These are phyloP conservation scores for Aspergillus bertholletiae DNA, from an alignment of 495 filamentous ascomycete genomes.

Conservation along the genomic window DNA sequence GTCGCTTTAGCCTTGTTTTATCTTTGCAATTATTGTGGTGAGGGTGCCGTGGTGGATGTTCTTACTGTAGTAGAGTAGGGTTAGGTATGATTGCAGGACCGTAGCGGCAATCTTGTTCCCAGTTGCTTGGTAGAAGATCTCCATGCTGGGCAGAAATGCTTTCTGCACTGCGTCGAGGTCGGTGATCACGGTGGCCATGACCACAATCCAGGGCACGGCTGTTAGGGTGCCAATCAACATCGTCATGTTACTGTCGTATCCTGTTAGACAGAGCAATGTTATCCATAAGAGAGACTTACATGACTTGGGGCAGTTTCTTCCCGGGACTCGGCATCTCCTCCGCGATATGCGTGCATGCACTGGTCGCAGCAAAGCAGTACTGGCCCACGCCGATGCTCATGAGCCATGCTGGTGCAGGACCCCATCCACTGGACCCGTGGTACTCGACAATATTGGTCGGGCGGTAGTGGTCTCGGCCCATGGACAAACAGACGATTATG, in stretches of 20 bases:
- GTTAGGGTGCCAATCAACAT: slow-evolving; percentile 24
- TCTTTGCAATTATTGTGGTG: no score
- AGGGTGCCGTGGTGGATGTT: no score
- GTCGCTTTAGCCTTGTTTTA: no score
- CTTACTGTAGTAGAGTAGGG: slow-evolving; percentile 28
- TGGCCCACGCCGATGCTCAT: slow-evolving; percentile 20
- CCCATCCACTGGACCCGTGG: slow-evolving; percentile 20
- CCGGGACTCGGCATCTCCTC: slow-evolving; percentile 27
- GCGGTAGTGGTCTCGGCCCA: slow-evolving; percentile 17
- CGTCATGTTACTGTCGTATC: slow-evolving; percentile 13
- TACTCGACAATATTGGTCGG: slow-evolving; percentile 15
- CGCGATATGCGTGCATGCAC: slow-evolving; percentile 18
- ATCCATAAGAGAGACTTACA: slow-evolving; percentile 9
- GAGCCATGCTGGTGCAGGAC: slow-evolving; percentile 21
- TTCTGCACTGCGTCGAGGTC: slow-evolving; percentile 27
- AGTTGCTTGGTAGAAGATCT: slow-evolving; percentile 30
- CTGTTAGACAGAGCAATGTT: not conserved
- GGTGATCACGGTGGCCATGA: slow-evolving; percentile 21
- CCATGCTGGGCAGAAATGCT: slow-evolving; percentile 22
- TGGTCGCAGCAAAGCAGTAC: slow-evolving; percentile 11
- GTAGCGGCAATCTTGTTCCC: slow-evolving; percentile 21
- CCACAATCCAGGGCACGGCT: slow-evolving; percentile 24
- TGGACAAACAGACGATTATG: slow-evolving; percentile 11
- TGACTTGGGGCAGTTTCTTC: slow-evolving; percentile 18
- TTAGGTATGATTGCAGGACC: slow-evolving; percentile 24